phyloP scores from a whole-genome alignment of 2,329 filamentous ascomycete genomes.

The Paecilomyces sp. region DNA sequence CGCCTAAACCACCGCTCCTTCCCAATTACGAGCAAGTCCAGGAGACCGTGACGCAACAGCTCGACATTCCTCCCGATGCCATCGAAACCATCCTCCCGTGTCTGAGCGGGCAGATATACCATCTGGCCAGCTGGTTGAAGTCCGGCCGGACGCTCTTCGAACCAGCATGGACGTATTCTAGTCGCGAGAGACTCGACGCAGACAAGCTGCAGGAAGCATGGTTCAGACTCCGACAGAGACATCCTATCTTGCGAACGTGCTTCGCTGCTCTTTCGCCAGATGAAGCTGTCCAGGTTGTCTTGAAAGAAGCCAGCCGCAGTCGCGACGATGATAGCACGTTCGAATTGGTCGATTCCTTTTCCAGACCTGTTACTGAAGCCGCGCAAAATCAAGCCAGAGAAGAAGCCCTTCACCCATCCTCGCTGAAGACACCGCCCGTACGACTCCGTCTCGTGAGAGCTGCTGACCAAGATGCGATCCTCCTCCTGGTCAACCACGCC shows the following conservation, averaged over 20 bases:
- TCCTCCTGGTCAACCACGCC: slow-evolving; percentile 27
- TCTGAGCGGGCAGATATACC: slow-evolving; percentile 25
- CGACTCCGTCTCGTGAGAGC: slow-evolving; percentile 21
- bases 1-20: slow-evolving; percentile 6
- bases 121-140: slow-evolving; percentile 25
- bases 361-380: slow-evolving; percentile 5
- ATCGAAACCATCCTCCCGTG: slow-evolving; percentile 23
- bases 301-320: slow-evolving; percentile 12
- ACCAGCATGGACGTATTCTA: slow-evolving; percentile 21
- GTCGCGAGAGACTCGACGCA: slow-evolving; percentile 15
- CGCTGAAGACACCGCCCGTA: slow-evolving; percentile 22
- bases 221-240: slow-evolving; percentile 20
- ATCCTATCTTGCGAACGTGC: slow-evolving; percentile 26
- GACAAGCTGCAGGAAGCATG: slow-evolving; percentile 20
- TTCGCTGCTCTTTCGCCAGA: slow-evolving; percentile 20
- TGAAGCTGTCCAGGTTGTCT: slow-evolving; percentile 21
- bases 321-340: slow-evolving; percentile 11
- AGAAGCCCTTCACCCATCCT: slow-evolving; percentile 19
- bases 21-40: slow-evolving; percentile 7
- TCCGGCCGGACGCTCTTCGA: slow-evolving; percentile 23
- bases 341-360: slow-evolving; percentile 11
- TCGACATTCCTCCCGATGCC: slow-evolving; percentile 9
- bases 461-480: slow-evolving; percentile 19
- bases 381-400: slow-evolving; percentile 13
- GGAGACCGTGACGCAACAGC: slow-evolving; percentile 7